Conservation (phyloP, 2,329 filamentous ascomycete species). For the Blumeria graminis region DNA sequence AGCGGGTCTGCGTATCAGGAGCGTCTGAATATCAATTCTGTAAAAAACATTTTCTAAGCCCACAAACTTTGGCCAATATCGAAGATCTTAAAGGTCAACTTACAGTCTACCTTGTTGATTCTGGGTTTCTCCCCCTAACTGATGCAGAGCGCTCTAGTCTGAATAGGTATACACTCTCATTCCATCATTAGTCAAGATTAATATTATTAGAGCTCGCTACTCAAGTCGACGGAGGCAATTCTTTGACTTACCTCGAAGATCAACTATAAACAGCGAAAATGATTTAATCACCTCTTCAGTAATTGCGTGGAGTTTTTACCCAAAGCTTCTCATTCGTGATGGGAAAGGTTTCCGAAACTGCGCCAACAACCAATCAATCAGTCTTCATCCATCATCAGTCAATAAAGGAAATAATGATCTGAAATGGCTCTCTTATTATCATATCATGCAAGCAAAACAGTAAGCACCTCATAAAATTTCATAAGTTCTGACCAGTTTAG, state of each 20-base stretch:
- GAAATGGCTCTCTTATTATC: constrained; percentile 81
- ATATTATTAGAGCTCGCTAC: constrained; percentile 27
- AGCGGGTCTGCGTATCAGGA: constrained; percentile 45
- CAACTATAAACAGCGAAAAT: constrained; percentile 55
- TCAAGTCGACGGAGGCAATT: constrained; percentile 42
- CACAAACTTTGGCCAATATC: constrained; percentile 74
- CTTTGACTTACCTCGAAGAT: constrained; percentile 55
- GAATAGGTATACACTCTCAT: constrained; percentile 24
- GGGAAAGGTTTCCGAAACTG: constrained; percentile 76
- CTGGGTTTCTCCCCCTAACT: constrained; percentile 56
- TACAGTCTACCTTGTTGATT: constrained; percentile 61
- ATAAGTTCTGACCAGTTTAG: background rate
- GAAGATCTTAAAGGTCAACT: constrained; percentile 91
- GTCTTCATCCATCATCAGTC: constrained; percentile 67
- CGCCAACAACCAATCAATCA: constrained; percentile 77
- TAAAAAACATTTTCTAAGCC: constrained; percentile 75
- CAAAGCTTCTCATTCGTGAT: constrained; percentile 68
- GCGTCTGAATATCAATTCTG: constrained; percentile 74
- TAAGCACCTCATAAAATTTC: constrained; percentile 18
- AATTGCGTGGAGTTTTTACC: constrained; percentile 87
- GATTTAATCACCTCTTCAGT: constrained; percentile 60
- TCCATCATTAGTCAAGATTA: constrained; percentile 2
- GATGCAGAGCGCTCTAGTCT: constrained; percentile 46
- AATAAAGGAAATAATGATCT: constrained; percentile 48
- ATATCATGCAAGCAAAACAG: constrained; percentile 85